Evolutionary conservation across 1,139 yeast species (phyloP).

Genomic region (Taphrina wiesneri): DNA sequence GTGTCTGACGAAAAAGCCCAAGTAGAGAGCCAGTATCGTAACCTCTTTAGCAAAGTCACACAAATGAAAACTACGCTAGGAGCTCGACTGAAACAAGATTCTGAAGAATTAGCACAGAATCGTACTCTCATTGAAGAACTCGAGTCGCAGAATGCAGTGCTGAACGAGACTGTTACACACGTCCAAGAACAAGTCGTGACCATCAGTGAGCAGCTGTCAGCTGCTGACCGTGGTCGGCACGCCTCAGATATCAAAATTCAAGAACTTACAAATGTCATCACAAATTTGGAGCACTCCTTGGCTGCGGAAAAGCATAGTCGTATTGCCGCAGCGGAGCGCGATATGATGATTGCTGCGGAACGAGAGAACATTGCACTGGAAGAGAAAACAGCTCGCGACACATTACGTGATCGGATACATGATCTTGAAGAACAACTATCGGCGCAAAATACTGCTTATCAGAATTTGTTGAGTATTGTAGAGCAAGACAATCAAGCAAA

Average conservation of each 20-base stretch:
- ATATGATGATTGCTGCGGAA: constrained; percentile 50
- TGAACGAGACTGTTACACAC: constrained; percentile 46
- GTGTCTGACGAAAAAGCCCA: constrained; percentile 55
- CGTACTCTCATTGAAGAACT: constrained; percentile 43
- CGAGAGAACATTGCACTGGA: constrained; percentile 46
- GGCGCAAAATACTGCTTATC: constrained; percentile 41
- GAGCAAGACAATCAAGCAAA: constrained; percentile 38
- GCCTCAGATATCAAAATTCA: neutral
- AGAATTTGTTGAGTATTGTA: constrained; percentile 37
- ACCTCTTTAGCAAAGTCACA: constrained; percentile 69
- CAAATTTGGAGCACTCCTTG: neutral
- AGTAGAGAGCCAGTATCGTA: constrained; percentile 70
- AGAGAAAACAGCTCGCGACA: constrained; percentile 43
- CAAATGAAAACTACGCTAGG: constrained; percentile 77
- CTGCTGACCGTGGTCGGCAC: neutral
- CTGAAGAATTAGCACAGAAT: constrained; percentile 44
- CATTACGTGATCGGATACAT: constrained; percentile 48
- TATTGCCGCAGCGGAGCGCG: constrained; percentile 44
- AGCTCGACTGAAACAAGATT: constrained; percentile 63
- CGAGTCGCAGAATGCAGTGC: constrained; percentile 46
- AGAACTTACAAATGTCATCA: neutral
- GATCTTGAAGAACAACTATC: constrained; percentile 52
- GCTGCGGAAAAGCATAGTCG: neutral
- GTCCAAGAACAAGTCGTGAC: constrained; percentile 58
- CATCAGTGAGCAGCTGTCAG: constrained; percentile 67